Conservation (phyloP, 164 flowering plant genomes). For the Protea cynaroides region DNA sequence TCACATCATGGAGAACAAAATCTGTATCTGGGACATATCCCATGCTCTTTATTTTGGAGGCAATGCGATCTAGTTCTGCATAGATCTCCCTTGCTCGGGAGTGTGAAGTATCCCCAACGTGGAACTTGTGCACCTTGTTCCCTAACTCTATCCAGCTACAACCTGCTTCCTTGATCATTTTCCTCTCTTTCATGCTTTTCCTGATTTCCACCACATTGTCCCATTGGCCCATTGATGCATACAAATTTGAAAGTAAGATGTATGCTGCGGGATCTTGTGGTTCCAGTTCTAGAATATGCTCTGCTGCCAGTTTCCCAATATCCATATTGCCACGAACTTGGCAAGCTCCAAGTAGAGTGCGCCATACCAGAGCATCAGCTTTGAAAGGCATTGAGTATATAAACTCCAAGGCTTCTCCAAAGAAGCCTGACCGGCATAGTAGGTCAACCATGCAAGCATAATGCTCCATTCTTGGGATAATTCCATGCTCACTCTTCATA, state of each 20-base stretch:
- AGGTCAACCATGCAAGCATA: slow-evolving; percentile 91
- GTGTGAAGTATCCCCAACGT: slow-evolving; percentile 73
- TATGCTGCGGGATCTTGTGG: slow-evolving; percentile 70
- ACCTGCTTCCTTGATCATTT: slow-evolving; percentile 77
- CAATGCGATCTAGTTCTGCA: slow-evolving; percentile 42
- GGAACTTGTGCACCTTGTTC: slow-evolving; percentile 56
- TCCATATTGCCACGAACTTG: slow-evolving; percentile 45
- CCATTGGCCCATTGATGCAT: slow-evolving; percentile 69
- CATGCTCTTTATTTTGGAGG: slow-evolving; percentile 40
- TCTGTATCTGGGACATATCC: slow-evolving; percentile 70
- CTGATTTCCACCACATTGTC: slow-evolving; percentile 47
- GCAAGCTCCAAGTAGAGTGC: slow-evolving; percentile 82
- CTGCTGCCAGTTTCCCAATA: slow-evolving; percentile 57
- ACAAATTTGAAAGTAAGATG: slow-evolving; percentile 70
- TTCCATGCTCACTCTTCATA: slow-evolving; percentile 50
- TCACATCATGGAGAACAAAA: slow-evolving; percentile 74
- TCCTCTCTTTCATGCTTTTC: slow-evolving; percentile 61
- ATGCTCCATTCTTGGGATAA: slow-evolving; percentile 76
- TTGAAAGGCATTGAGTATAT: slow-evolving; percentile 59
- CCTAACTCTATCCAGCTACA: slow-evolving; percentile 81
- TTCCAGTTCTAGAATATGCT: slow-evolving; percentile 54
- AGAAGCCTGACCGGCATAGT: slow-evolving; percentile 61
- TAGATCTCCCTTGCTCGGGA: slow-evolving; percentile 54
- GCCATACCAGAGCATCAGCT: slow-evolving; percentile 70
- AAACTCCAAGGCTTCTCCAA: slow-evolving; percentile 53